A percentile compares a stretch with the other conserved stretches of the same genome.
Conservation (phyloP, 345 rosid genomes). For the Clarkia xantiana region DNA sequence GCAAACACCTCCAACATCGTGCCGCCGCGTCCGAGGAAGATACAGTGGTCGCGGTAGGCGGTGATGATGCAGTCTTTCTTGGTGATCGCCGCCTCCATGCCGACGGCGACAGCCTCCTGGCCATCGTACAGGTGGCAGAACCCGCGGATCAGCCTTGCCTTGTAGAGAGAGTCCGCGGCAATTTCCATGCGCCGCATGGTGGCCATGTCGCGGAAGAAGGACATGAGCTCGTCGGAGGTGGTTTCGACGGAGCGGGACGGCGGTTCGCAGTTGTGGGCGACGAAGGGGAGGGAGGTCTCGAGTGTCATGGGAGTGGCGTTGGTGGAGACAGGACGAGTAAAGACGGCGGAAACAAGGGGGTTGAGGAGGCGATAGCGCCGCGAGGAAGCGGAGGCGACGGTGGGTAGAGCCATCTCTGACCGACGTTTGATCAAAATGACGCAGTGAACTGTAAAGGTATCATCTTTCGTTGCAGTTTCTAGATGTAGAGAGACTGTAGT, state of each 20-base stretch:
- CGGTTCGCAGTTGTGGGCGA: slow-evolving; percentile 62
- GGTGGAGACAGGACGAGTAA: slow-evolving; percentile 50
- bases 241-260: slow-evolving; percentile 81
- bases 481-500: no score
- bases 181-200: slow-evolving; percentile 91
- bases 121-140: slow-evolving; percentile 98
- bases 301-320: slow-evolving; percentile 53
- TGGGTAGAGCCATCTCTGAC: slow-evolving; percentile 52
- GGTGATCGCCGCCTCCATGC: slow-evolving; percentile 91
- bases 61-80: slow-evolving; percentile 78
- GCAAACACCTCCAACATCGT: slow-evolving; percentile 53
- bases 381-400: slow-evolving; percentile 21
- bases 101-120: slow-evolving; percentile 85
- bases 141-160: slow-evolving; percentile 94
- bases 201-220: slow-evolving; percentile 78
- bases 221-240: slow-evolving; percentile 41
- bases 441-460: no score
- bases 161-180: slow-evolving; percentile 95
- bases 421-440: neutral
- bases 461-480: no score
- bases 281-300: slow-evolving; percentile 85
- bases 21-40: slow-evolving; percentile 75
- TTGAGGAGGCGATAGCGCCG: slow-evolving; percentile 22
- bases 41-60: slow-evolving; percentile 87
- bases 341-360: slow-evolving; percentile 18